Conservation (phyloP, 1,284 basidiomycete species). For the Naganishia liquefaciens region DNA sequence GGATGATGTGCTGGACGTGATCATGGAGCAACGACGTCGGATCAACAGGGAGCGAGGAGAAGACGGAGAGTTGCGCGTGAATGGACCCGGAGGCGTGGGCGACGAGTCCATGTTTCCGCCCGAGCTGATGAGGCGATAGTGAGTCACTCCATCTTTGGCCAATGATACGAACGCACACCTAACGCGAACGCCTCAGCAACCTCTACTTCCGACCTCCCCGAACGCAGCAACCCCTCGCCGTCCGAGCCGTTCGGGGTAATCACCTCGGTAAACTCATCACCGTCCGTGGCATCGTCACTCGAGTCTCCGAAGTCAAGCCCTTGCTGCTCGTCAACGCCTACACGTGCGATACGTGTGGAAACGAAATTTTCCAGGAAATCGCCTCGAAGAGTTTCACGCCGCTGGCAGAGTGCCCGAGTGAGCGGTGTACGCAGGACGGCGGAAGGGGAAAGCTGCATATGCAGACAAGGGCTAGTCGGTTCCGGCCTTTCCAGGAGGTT, state of each 20-base stretch:
- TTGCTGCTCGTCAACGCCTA: slow-evolving; percentile 96
- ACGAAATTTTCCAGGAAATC: slow-evolving; percentile 98
- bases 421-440: slow-evolving; percentile 82
- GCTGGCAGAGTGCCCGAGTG: slow-evolving; percentile 80
- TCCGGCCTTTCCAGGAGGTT: slow-evolving; percentile 97
- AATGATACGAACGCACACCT: too few species aligned
- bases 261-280: slow-evolving; percentile 92
- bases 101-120: slow-evolving; percentile 68
- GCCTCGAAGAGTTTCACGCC: slow-evolving; percentile 90
- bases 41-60: slow-evolving; percentile 77
- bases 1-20: slow-evolving; percentile 89
- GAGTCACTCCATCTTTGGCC: slow-evolving; percentile 53
- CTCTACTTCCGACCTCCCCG: slow-evolving; percentile 87
- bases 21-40: slow-evolving; percentile 87
- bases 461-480: slow-evolving; percentile 96
- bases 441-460: slow-evolving; percentile 90
- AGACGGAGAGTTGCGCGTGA: slow-evolving; percentile 16
- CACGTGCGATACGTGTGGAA: slow-evolving; percentile 96
- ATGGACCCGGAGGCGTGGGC: slow-evolving; percentile 49
- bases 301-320: slow-evolving; percentile 98
- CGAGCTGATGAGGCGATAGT: slow-evolving; percentile 92
- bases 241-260: slow-evolving; percentile 81
- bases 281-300: slow-evolving; percentile 95
- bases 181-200: slow-evolving; percentile 63
- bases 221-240: slow-evolving; percentile 70